Evolutionary conservation across 2,329 filamentous ascomycete genomes (phyloP).

Genomic region (Dothideomycetidae sp.): DNA sequence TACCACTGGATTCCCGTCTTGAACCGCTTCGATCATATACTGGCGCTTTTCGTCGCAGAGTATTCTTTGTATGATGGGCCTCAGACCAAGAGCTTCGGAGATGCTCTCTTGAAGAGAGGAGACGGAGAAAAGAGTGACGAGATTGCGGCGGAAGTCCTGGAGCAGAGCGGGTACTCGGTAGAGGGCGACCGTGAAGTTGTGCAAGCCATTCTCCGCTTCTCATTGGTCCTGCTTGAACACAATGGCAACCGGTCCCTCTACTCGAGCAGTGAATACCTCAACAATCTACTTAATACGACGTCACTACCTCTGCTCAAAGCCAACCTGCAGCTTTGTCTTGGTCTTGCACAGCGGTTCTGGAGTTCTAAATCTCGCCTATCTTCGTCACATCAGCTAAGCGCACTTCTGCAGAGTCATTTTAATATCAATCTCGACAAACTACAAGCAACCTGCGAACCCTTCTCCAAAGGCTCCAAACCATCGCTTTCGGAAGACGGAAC

Average conservation of each 20-base stretch:
- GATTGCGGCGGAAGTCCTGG: constrained; percentile 16
- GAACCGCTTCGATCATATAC: constrained; percentile 81
- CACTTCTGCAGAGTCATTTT: constrained; percentile 71
- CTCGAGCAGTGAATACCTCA: constrained; percentile 79
- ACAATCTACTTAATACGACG: constrained; percentile 77
- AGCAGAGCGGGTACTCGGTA: constrained; percentile 42
- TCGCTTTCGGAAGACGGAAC: constrained; percentile 42
- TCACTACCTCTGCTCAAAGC: constrained; percentile 64
- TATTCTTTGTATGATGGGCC: constrained; percentile 72
- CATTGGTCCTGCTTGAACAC: constrained; percentile 74
- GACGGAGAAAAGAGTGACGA: constrained; percentile 37
- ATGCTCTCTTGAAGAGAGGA: constrained; percentile 48
- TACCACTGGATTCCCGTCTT: constrained; percentile 96
- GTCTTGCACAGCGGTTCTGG: constrained; percentile 84
- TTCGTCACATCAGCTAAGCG: constrained; percentile 29
- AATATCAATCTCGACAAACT: constrained; percentile 61
- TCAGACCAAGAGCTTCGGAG: constrained; percentile 62
- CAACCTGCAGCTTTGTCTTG: constrained; percentile 66
- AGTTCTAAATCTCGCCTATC: constrained; percentile 63
- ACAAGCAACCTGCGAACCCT: constrained; percentile 68
- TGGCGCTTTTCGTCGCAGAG: constrained; percentile 65
- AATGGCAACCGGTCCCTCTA: constrained; percentile 96
- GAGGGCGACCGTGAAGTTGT: constrained; percentile 74
- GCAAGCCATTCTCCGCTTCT: constrained; percentile 70
- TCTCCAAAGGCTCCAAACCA: constrained; percentile 49